Percentiles rank a stretch among this genome's conserved stretches.
phyloP scores from a whole-genome alignment of 2,329 filamentous ascomycete species.

The Trichoderma pleuroti region DNA sequence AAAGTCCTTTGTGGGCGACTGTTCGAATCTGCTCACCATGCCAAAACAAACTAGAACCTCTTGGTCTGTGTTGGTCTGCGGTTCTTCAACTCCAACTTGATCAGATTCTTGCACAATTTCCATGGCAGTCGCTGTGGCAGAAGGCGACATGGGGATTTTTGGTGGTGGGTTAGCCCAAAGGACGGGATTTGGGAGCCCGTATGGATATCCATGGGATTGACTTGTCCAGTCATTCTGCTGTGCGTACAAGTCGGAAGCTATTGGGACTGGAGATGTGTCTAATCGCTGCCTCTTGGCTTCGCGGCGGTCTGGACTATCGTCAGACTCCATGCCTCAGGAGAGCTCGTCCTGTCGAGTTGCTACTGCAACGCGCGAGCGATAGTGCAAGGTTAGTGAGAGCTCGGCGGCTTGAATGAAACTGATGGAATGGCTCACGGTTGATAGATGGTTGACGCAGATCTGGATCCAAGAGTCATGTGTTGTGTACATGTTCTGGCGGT shows the following conservation, averaged over 20 bases:
- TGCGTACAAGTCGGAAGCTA: background rate
- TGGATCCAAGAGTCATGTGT: background rate
- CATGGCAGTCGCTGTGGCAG: background rate
- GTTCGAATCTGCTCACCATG: background rate
- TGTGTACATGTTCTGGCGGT: background rate
- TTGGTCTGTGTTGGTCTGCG: background rate
- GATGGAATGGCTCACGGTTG: background rate
- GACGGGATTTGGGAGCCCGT: background rate
- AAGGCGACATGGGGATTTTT: background rate
- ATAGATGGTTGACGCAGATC: background rate
- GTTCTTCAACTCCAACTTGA: background rate
- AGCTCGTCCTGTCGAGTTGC: background rate
- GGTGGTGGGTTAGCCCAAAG: background rate
- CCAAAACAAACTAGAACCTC: background rate
- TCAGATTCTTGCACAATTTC: background rate
- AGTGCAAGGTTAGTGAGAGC: background rate
- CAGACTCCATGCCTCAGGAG: background rate
- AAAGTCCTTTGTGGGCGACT: background rate
- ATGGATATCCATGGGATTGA: background rate
- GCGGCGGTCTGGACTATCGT: background rate
- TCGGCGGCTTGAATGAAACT: background rate
- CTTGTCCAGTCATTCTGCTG: background rate
- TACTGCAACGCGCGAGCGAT: background rate
- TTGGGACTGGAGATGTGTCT: background rate
- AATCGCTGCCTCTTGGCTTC: background rate